Conservation (phyloP, 768 basidiomycete species). For the Trametes gibbosa region DNA sequence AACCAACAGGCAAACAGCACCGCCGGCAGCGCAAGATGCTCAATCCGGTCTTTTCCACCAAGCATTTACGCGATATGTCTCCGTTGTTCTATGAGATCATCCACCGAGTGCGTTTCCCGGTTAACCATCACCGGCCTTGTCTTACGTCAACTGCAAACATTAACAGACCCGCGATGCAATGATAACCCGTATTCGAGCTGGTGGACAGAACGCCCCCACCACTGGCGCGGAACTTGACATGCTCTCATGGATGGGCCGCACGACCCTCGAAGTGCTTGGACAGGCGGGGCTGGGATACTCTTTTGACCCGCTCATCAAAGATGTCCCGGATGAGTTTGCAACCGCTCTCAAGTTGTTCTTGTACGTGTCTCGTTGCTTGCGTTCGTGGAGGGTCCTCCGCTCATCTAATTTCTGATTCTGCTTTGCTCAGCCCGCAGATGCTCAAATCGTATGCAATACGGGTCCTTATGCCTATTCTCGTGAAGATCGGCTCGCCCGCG, state of each 20-base stretch:
- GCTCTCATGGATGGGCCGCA: conserved; percentile 37
- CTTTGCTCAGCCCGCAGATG: conserved; percentile 7
- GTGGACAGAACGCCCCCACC: not conserved
- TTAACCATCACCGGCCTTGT: no score
- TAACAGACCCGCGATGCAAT: conserved; percentile 19
- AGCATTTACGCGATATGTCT: conserved; percentile 43
- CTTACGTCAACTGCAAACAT: not conserved
- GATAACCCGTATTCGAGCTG: not conserved
- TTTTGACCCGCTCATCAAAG: conserved; percentile 23
- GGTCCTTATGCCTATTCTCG: not conserved
- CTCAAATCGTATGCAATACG: not conserved
- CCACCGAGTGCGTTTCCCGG: conserved; percentile 37
- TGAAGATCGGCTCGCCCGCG: conserved; percentile 18
- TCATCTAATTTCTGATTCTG: not conserved
- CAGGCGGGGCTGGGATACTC: conserved; percentile 26
- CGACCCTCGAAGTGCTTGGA: conserved; percentile 40
- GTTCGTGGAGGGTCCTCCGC: no score
- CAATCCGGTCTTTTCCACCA: conserved; percentile 44
- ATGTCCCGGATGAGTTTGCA: conserved; percentile 14
- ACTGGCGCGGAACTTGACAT: conserved; percentile 23
- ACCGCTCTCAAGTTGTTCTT: conserved; percentile 20
- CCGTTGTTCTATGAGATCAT: conserved; percentile 45
- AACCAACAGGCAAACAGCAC: conserved; percentile 37
- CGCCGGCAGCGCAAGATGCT: conserved; percentile 49
- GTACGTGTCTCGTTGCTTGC: not conserved